Evolutionary conservation across 1,139 yeast species (phyloP), one percentile per base, ranked within the genome.

Genomic region (Lodderomyces orthopsilosis): DNA sequence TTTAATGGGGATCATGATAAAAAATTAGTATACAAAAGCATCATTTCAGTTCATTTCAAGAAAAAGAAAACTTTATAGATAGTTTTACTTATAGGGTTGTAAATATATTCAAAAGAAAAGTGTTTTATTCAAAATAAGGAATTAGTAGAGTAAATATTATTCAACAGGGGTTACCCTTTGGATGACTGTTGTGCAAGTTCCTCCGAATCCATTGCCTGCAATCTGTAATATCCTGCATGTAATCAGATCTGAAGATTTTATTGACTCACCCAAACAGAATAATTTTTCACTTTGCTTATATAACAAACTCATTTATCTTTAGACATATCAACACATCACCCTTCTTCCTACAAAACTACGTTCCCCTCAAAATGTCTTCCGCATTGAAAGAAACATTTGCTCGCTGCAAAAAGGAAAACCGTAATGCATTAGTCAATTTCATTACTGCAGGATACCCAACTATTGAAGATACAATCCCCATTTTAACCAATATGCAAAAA

Each of bases 391-490:
- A 82, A 57, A 83, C 93, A 1, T 86, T 86, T 63, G 78, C 76
- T 24, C 77, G 77, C 58, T 87, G 93, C 57, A 82, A 83, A 57
- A 65, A 71, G 40, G 91, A 85, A 60, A 76, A 83, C 53, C 86
- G 98, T 56, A 83, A 85, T 59, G 98, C 97, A 41, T 75, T 93
- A 56, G 85, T 94, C 41, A 88, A 96, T 38, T 93, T 93, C 61
- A 77, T 91, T 59, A 93, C 99, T 24, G 98, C 96, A 4, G 98
- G 97, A 15, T 90, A 74, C 66, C 99, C 99, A 40, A 76, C 89
- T 22, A 68, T 85, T 44, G 94, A 84, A 44, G 96, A 86, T 54
- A 91, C 98, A 2, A 73, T 93, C 37, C 94, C 95, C 6, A 80
- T 91, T 54, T 64, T 94, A 62, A 78, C 83, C 60, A 93, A 94